Base-by-base conservation (phyloP, 2,329 filamentous ascomycete species). In the Colletotrichum sp. region DNA sequence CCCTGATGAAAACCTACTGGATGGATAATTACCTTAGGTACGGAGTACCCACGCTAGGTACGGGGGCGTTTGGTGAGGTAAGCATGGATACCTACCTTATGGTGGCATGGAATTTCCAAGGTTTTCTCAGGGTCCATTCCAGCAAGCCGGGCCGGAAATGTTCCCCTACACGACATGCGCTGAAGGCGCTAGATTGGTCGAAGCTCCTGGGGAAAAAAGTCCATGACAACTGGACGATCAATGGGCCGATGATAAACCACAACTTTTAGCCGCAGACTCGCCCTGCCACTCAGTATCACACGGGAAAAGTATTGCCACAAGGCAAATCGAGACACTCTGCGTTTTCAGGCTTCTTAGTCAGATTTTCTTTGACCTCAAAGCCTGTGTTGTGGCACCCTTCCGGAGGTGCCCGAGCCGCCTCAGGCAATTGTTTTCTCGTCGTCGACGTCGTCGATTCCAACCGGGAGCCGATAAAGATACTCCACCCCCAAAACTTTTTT, bases 401-500 rank as follows among this genome's bases (percentile, higher is more conserved):
- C 13, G n/a, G 19, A 59, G 25, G 52, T 44, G 59, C 29, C 22
- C n/a, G 27, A 22, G 16, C 29, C 29, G 39, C 39, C 29, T 25
- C n/a, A 55, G n/a, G 52, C 52, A 63, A 63, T 71, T 34, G 29
- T 32, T 69, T 52, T 32, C n/a, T 22, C n/a, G 59, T 74, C 67
- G 32, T 66, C 44, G 72, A 71, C 72, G 49, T 71, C 68, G 63
- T 69, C 57, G 44, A 73, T 69, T 65, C 39, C 30, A 55, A 49
- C 61, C n/a, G 12, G 44, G 44, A 25, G 36, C 52, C 57, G 49
- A 19, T 29, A 52, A 22, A 52, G 44, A 52, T 22, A 61, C 74
- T 76, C 74, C 74, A 76, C 74, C n/a, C 12, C 44, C 34, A 32
- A 73, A 74, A 74, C 69, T 52, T 69, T 76, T 68, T 69, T 12